Evolutionary conservation across 805 yeast species (phyloP), one percentile per base, ranked within the genome.

Genomic region (Ogataea neopini): DNA sequence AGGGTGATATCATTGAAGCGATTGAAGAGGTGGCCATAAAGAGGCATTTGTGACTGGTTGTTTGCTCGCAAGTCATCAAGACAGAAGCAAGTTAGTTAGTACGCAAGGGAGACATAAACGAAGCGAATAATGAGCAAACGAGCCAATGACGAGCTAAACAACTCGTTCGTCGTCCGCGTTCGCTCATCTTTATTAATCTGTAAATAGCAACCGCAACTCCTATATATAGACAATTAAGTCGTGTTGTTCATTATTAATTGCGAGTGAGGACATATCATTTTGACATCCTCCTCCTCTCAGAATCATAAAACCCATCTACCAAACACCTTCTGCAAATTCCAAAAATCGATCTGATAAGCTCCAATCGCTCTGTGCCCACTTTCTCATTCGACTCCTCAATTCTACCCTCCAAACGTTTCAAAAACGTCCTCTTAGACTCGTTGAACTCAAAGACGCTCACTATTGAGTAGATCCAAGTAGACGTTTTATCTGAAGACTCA

Each of bases 1-100:
- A 72, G 15, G 97, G 95, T 14, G 98, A 94, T 67, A 59, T 72
- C 3, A 73, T 94, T 20, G 84, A 88, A 60, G 84, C 82, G 1
- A 81, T 77, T 54, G 96, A 90, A 64, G 86, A 83, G 53, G 70
- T 80, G 8, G 71, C 71, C 44, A 71, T 82, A 15, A 77, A 81
- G 49, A 74, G 86, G 59, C 80, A 74, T 59, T 61, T 78, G 57
- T 76, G n/a, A n/a, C n/a, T n/a, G n/a, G n/a, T n/a, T n/a, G n/a
- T n/a, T n/a, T n/a, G n/a, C n/a, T n/a, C n/a, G n/a, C n/a, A n/a
- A n/a, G n/a, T n/a, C n/a, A n/a, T n/a, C n/a, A n/a, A n/a, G n/a
- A n/a, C n/a, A n/a, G n/a, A n/a, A n/a, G n/a, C n/a, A n/a, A n/a
- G n/a, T n/a, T n/a, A n/a, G n/a, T n/a, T n/a, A n/a, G n/a, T n/a